Percentiles rank a stretch among this genome's conserved stretches.
phyloP scores from a whole-genome alignment of 345 rosid species.

The Brassica cretica region DNA sequence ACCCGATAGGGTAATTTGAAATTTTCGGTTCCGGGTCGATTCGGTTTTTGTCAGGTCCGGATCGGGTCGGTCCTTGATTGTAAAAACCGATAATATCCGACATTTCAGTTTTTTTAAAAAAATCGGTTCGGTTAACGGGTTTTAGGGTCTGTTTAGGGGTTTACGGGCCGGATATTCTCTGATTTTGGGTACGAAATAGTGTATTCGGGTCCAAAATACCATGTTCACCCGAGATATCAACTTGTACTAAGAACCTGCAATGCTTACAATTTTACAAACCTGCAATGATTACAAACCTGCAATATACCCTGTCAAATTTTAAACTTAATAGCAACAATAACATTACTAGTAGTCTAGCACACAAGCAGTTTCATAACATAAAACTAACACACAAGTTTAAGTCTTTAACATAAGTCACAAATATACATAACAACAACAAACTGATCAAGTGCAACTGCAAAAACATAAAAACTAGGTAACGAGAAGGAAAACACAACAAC shows the following conservation, averaged over 20 bases:
- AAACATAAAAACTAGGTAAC: no score
- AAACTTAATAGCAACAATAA: no score
- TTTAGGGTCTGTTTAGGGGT: not conserved
- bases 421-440: not conserved
- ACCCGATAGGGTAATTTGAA: no score
- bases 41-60: not conserved
- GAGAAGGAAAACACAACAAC: no score
- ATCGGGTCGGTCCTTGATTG: not conserved
- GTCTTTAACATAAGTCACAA: no score
- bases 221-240: not conserved
- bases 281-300: not conserved
- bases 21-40: not conserved
- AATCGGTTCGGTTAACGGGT: not conserved
- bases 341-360: no score
- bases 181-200: not conserved
- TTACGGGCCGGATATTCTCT: not conserved
- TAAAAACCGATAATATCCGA: no score
- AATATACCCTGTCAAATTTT: no score
- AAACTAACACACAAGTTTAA: no score
- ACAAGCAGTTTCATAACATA: no score
- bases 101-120: no score
- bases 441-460: not conserved
- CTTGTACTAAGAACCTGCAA: not conserved
- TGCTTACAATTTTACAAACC: not conserved
- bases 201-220: not conserved